Conservation (phyloP, 2,329 filamentous ascomycete species). For the Penicillium sp. region DNA sequence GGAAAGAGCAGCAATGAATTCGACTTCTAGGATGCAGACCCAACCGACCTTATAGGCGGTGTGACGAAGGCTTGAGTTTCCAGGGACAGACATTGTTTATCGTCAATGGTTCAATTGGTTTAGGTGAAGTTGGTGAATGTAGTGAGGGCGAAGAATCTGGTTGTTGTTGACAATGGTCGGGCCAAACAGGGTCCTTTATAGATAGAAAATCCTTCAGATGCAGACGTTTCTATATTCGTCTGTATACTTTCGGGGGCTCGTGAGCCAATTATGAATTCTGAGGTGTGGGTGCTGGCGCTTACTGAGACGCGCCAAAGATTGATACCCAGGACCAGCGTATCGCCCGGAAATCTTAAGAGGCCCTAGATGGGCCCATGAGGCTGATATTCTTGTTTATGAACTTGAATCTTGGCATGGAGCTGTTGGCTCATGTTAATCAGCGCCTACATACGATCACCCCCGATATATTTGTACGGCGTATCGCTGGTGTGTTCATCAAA, state of each 20-base stretch:
- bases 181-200: too few relatives aligned
- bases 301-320: too few relatives aligned
- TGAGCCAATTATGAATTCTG: too few relatives aligned
- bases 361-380: neutral
- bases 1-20: neutral
- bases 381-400: neutral
- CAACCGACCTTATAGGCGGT: constrained; percentile 2
- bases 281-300: too few relatives aligned
- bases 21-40: neutral
- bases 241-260: too few relatives aligned
- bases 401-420: neutral
- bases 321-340: neutral
- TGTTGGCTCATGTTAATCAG: neutral
- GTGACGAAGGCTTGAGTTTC: neutral
- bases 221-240: too few relatives aligned
- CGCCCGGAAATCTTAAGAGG: neutral
- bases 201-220: too few relatives aligned
- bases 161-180: too few relatives aligned
- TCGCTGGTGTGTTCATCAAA: neutral
- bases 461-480: neutral
- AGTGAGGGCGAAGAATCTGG: too few relatives aligned
- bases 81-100: neutral
- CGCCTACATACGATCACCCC: neutral
- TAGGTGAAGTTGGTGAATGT: too few relatives aligned
- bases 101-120: neutral